Conservation (phyloP, 257 asterid species). For the Jasminum sambac region DNA sequence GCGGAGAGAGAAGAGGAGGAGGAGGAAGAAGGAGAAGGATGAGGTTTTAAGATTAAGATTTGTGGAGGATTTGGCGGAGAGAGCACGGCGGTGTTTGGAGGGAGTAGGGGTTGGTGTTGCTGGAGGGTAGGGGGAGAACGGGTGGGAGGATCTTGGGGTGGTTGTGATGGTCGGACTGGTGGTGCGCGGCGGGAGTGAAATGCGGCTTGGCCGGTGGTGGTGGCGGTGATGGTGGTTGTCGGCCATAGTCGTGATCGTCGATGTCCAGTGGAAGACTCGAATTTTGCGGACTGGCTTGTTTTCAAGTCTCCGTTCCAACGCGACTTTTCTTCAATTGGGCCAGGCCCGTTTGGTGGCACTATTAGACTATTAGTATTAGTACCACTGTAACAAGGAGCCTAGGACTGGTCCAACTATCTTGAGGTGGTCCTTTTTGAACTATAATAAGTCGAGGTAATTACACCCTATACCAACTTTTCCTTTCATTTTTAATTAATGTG, state of each 20-base stretch:
- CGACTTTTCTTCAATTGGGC: not conserved
- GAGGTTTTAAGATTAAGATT: conserved; percentile 30
- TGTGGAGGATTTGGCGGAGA: conserved; percentile 33
- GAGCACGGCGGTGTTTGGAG: conserved; percentile 63
- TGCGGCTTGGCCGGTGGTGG: conserved; percentile 73
- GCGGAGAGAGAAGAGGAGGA: conserved; percentile 82
- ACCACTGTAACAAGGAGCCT: too few species aligned
- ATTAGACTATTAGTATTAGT: too few species aligned
- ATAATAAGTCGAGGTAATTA: too few species aligned
- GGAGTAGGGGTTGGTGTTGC: conserved; percentile 85
- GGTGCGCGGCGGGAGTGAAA: conserved; percentile 60
- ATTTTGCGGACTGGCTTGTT: not conserved
- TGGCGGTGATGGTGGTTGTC: conserved; percentile 49
- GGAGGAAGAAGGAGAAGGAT: conserved; percentile 57
- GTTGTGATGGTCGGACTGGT: conserved; percentile 34
- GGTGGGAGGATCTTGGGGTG: conserved; percentile 42
- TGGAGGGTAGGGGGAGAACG: conserved; percentile 49
- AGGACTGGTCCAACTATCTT: too few species aligned
- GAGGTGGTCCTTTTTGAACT: too few species aligned
- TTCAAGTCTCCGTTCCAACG: not conserved
- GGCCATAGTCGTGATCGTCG: conserved; percentile 39
- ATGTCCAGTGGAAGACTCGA: conserved; percentile 17
- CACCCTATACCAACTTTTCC: too few species aligned
- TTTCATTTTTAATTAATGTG: too few species aligned
- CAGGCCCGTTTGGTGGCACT: too few species aligned